phyloP scores from a whole-genome alignment of 352 stramenopile species.

The Hyphochytrium catenoides region DNA sequence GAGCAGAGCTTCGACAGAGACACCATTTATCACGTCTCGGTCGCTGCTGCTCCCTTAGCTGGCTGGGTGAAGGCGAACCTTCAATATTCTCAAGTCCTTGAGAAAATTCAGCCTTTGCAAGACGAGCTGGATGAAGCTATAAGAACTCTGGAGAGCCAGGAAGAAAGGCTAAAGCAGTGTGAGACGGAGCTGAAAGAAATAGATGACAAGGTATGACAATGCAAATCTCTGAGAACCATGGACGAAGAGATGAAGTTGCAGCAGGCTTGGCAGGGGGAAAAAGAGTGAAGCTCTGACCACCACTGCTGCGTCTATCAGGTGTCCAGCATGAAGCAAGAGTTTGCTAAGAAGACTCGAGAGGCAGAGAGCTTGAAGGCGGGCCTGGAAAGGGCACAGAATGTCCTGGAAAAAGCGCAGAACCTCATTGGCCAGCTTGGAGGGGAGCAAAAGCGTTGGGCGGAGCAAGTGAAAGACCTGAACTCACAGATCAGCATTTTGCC shows the following conservation, averaged over 20 bases:
- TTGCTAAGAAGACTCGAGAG: slow-evolving; percentile 71
- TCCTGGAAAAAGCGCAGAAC: slow-evolving; percentile 68
- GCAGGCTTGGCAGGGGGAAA: too few species aligned
- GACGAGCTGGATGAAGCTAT: slow-evolving; percentile 68
- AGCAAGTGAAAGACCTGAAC: slow-evolving; percentile 62
- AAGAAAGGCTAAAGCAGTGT: slow-evolving; percentile 60
- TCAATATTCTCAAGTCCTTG: slow-evolving; percentile 80
- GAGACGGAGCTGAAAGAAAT: slow-evolving; percentile 73
- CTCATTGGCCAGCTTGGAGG: slow-evolving; percentile 68
- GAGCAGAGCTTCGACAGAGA: slow-evolving; percentile 72
- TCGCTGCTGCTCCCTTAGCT: slow-evolving; percentile 74
- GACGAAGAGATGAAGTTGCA: too few species aligned
- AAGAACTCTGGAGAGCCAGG: slow-evolving; percentile 45
- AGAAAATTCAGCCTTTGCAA: slow-evolving; percentile 81
- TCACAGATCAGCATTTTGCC: slow-evolving; percentile 46
- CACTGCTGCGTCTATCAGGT: too few species aligned
- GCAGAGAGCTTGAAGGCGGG: slow-evolving; percentile 65
- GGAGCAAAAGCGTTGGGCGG: slow-evolving; percentile 70
- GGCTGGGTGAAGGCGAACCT: slow-evolving; percentile 87
- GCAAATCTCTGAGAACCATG: too few species aligned
- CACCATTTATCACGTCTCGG: slow-evolving; percentile 76
- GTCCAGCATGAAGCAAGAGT: slow-evolving; percentile 69
- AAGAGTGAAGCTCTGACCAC: too few species aligned
- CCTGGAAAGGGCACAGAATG: slow-evolving; percentile 60
- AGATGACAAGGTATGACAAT: slow-evolving; percentile 59